Evolutionary conservation across 139 green algal genomes (phyloP).

Genomic region (Chlamydomonas sphaeroides): DNA sequence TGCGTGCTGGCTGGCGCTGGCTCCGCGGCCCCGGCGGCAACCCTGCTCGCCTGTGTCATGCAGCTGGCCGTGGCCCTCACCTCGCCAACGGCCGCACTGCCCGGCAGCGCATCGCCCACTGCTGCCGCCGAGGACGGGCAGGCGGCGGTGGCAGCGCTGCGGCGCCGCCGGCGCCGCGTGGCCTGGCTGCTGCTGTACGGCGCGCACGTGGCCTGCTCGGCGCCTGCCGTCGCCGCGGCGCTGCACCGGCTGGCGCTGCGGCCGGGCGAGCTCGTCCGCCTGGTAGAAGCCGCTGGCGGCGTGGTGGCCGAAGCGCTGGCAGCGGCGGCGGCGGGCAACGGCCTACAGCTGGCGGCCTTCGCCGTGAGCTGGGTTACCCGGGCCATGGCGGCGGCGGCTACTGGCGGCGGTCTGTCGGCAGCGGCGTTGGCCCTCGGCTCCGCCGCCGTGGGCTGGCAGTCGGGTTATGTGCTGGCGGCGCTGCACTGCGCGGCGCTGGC

Average conservation of each 20-base stretch:
- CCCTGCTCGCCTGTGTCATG: not conserved
- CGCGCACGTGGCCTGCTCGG: not conserved
- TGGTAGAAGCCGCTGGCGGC: not conserved
- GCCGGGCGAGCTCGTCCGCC: not conserved
- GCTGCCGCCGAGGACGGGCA: not conserved
- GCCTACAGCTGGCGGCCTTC: not conserved
- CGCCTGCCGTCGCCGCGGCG: not conserved
- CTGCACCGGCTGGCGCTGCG: constrained; percentile 11
- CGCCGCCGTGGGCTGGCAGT: not conserved
- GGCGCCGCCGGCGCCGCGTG: not conserved
- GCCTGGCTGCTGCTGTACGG: constrained; percentile 28
- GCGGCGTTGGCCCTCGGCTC: too few relatives aligned
- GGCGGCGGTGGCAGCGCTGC: too few relatives aligned
- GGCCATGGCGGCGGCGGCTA: not conserved
- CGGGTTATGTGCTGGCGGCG: constrained; percentile 1
- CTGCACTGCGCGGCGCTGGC: constrained; percentile 7
- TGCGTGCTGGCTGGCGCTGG: not conserved
- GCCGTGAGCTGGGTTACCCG: not conserved
- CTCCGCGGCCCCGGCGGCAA: not conserved
- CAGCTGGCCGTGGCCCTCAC: not conserved
- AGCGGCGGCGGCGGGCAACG: not conserved
- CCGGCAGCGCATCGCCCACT: too few relatives aligned
- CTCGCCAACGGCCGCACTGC: not conserved
- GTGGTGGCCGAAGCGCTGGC: not conserved
- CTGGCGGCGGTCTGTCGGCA: not conserved